Evolutionary conservation across 148 eudicot genomes (phyloP).

Genomic region (Fallopia convolvulus): DNA sequence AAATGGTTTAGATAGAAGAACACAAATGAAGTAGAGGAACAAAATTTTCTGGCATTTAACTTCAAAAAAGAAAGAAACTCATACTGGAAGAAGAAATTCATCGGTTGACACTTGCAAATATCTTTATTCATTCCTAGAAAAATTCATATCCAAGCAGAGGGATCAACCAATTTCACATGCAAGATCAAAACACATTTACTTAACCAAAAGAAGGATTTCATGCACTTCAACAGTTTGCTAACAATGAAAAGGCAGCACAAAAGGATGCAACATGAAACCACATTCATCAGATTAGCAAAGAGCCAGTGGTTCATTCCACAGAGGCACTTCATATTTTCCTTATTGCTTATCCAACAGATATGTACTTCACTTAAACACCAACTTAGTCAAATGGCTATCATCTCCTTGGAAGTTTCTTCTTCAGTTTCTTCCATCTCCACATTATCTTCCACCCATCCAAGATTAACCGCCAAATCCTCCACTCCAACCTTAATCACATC

Average conservation of each 20-base stretch:
- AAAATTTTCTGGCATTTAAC: no score
- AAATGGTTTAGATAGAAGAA: no score
- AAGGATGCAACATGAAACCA: conserved; percentile 8
- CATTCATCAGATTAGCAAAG: not conserved
- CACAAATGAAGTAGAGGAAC: no score
- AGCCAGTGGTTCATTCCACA: conserved; percentile 10
- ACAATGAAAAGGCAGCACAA: not conserved
- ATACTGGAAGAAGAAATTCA: not conserved
- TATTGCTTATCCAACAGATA: conserved; percentile 15
- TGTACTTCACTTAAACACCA: conserved; percentile 18
- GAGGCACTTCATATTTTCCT: not conserved
- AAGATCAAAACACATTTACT: not conserved
- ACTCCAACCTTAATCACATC: conserved; percentile 89
- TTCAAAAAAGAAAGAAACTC: no score
- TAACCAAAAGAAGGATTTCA: not conserved
- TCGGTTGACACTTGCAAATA: not conserved
- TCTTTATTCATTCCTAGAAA: not conserved
- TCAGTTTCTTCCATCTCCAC: conserved; percentile 20
- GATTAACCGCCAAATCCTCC: conserved; percentile 72
- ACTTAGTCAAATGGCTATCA: conserved; percentile 21
- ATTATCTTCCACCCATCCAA: conserved; percentile 42
- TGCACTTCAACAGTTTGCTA: not conserved
- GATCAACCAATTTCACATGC: not conserved
- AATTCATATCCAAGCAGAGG: not conserved
- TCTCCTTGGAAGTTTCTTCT: conserved; percentile 20